phyloP scores from a whole-genome alignment of 1,284 basidiomycete species.

The Puccinia horiana region DNA sequence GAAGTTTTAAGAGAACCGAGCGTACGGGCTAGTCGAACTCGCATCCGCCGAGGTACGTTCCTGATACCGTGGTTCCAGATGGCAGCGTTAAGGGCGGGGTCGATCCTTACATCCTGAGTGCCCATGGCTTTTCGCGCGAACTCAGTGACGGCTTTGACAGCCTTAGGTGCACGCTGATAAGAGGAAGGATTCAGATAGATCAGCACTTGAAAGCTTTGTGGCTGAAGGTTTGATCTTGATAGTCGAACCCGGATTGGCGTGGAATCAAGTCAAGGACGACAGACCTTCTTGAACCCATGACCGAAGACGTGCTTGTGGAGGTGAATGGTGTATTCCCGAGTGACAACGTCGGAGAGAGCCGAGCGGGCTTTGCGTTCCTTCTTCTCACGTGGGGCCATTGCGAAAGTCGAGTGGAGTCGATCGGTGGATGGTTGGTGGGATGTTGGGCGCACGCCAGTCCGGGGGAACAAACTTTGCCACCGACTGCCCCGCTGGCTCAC shows the following conservation, averaged over 20 bases:
- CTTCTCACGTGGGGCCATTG: slow-evolving; percentile 56
- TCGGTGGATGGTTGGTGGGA: background rate
- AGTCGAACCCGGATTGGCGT: background rate
- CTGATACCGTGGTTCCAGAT: slow-evolving; percentile 87
- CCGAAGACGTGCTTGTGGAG: slow-evolving; percentile 87
- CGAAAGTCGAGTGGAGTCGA: slow-evolving; percentile 14
- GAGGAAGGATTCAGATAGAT: background rate
- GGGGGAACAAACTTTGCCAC: background rate
- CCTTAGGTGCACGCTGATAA: slow-evolving; percentile 70
- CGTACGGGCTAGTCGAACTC: slow-evolving; percentile 89
- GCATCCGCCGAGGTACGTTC: slow-evolving; percentile 82
- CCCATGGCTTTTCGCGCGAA: slow-evolving; percentile 93
- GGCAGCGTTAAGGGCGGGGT: slow-evolving; percentile 90
- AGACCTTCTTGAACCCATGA: slow-evolving; percentile 61
- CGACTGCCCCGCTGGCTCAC: background rate
- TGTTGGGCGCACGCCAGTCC: background rate
- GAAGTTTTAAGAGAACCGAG: slow-evolving; percentile 54
- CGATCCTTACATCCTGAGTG: slow-evolving; percentile 83
- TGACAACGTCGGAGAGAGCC: slow-evolving; percentile 91
- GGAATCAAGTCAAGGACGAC: background rate
- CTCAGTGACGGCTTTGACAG: slow-evolving; percentile 83
- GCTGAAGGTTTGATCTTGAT: slow-evolving; percentile 75
- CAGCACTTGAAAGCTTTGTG: background rate
- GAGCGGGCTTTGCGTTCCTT: slow-evolving; percentile 56
- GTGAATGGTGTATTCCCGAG: slow-evolving; percentile 94